Evolutionary conservation across 2,329 filamentous ascomycete genomes (phyloP).

Genomic region (Alternaria viburni): DNA sequence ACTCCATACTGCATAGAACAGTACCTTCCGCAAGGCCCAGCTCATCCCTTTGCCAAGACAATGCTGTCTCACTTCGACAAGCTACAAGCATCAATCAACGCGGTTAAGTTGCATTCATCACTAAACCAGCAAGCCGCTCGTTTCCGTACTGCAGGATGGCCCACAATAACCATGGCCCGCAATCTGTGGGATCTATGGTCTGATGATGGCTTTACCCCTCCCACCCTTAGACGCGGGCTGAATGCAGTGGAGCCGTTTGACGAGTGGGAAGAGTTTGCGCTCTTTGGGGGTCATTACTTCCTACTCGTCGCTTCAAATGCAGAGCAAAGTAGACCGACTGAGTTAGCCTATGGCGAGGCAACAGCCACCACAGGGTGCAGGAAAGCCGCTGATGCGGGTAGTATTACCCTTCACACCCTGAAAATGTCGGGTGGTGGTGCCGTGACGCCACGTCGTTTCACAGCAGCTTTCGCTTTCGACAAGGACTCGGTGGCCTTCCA

Average conservation of each 20-base stretch:
- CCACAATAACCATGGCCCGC: conserved; percentile 61
- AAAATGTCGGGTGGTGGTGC: conserved; percentile 10
- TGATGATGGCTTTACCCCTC: conserved; percentile 68
- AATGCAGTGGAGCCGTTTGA: conserved; percentile 84
- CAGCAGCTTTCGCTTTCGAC: conserved; percentile 44
- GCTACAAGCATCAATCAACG: conserved; percentile 77
- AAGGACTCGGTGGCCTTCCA: conserved; percentile 46
- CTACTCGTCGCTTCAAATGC: conserved; percentile 69
- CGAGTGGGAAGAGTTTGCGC: conserved; percentile 92
- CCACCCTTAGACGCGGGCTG: conserved; percentile 65
- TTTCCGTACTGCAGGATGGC: conserved; percentile 75
- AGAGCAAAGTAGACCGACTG: conserved; percentile 16
- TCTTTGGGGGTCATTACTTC: conserved; percentile 86
- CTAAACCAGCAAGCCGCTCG: conserved; percentile 70
- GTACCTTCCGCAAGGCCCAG: conserved; percentile 75
- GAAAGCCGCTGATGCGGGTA: conserved; percentile 8
- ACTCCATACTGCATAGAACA: conserved; percentile 63
- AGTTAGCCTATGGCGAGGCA: conserved; percentile 7
- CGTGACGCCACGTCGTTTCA: conserved; percentile 48
- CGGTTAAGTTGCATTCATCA: conserved; percentile 72
- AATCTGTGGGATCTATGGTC: conserved; percentile 87
- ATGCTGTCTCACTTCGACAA: conserved; percentile 88
- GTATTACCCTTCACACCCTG: conserved; percentile 23
- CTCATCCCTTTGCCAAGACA: conserved; percentile 83
- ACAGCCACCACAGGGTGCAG: conserved; percentile 3